Evolutionary conservation across 2,329 filamentous ascomycete species (phyloP).

Genomic region (Hypoxylon sp.): DNA sequence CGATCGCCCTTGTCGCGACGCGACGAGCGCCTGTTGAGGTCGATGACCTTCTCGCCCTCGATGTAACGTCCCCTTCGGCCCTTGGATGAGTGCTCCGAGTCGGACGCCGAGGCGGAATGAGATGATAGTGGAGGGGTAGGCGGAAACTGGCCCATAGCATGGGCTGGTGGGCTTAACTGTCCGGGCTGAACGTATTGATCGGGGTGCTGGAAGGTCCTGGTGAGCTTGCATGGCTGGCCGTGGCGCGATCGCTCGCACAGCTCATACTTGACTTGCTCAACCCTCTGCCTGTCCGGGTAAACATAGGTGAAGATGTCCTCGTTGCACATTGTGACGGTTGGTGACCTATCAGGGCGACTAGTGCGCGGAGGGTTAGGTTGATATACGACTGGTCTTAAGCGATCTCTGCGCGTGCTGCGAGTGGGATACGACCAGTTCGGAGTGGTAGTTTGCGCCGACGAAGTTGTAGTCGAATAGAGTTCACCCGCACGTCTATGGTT

Average conservation of each 20-base stretch:
- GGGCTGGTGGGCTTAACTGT: conserved; percentile 42
- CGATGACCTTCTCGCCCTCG: conserved; percentile 49
- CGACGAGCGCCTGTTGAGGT: conserved; percentile 44
- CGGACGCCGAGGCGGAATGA: conserved; percentile 43
- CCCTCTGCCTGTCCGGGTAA: conserved; percentile 55
- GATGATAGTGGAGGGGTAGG: conserved; percentile 51
- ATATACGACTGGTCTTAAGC: conserved; percentile 32
- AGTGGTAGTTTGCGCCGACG: conserved; percentile 21
- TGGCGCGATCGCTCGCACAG: conserved; percentile 52
- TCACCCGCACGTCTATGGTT: conserved; percentile 30
- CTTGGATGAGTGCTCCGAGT: conserved; percentile 44
- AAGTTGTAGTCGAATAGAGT: conserved; percentile 21
- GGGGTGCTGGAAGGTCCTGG: conserved; percentile 53
- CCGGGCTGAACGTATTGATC: conserved; percentile 40
- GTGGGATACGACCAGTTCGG: conserved; percentile 24
- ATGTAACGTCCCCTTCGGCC: conserved; percentile 49
- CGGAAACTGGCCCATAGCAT: conserved; percentile 49
- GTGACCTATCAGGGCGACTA: conserved; percentile 39
- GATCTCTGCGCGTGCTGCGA: conserved; percentile 18
- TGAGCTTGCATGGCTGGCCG: conserved; percentile 53
- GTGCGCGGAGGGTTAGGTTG: conserved; percentile 39
- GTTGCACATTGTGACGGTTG: conserved; percentile 57
- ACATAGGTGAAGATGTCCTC: conserved; percentile 56
- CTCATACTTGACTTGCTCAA: conserved; percentile 45
- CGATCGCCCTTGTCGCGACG: conserved; percentile 51